Evolutionary conservation across 805 yeast species (phyloP), one percentile per base, ranked within the genome.

Genomic region (Candida cerambycidarum): DNA sequence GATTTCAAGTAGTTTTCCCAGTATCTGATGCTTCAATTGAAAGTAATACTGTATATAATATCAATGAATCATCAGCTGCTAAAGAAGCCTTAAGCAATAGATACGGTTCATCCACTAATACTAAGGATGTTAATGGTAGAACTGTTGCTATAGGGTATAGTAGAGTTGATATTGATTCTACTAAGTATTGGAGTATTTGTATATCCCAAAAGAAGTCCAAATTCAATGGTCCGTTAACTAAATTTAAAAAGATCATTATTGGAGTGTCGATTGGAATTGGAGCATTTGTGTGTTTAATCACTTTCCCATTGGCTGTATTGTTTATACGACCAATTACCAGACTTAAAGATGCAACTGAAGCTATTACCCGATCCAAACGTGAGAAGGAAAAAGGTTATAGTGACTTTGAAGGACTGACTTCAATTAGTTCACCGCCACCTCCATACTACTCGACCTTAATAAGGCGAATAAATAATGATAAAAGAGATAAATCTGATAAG

Each of bases 251-350:
- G 49, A 83, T 89, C 38, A 83, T 87, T 45, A 74, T 82, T 34
- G 95, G 93, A 4, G 83, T 86, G 1, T 88, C 86, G 17, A 67
- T 89, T 29, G 95, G 86, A 1, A 79, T 85, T 15, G 93, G 93
- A 3, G 86, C 69, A 0, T 76, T 84, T 48, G 79, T 88, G 71
- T 80, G 86, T 50, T 46, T 86, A 1, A 58, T 86, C n/a, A 87
- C 96, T 1, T 77, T 89, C 58, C 90, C 93, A 4, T 62, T 89
- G 41, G 89, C 96, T 0, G 89, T 86, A 45, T 85, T 82, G 71
- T 89, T 90, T 27, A 90, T 89, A 5, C 65, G 85, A 49, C 97
- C 97, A 0, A 88, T 89, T 44, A 76, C 87, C 32, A 75, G 82
- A 44, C 69, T 89, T 32, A 89, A 85, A 55, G 80, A 80, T 48